These are phyloP conservation scores for Neonectria neomacrospora DNA, from an alignment of 2,329 filamentous ascomycete genomes.

Conservation along the genomic window DNA sequence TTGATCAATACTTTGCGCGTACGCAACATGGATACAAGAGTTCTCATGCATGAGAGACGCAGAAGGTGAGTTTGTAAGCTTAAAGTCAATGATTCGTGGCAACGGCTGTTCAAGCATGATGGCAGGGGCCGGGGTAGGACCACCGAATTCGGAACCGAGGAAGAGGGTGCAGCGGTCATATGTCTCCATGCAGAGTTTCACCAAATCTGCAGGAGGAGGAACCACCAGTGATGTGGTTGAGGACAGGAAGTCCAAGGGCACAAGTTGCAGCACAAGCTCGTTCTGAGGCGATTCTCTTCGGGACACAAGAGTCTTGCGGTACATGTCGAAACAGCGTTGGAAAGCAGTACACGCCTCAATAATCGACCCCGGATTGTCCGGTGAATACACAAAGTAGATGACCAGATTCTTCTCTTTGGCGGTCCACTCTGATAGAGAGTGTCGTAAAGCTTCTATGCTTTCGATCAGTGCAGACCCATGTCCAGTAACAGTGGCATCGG, in stretches of 20 bases:
- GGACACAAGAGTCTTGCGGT: slow-evolving; percentile 57
- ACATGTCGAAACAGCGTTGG: slow-evolving; percentile 73
- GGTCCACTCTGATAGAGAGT: slow-evolving; percentile 56
- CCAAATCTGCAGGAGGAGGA: slow-evolving; percentile 69
- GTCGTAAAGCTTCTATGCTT: slow-evolving; percentile 60
- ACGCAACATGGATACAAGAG: slow-evolving; percentile 82
- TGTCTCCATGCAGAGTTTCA: slow-evolving; percentile 75
- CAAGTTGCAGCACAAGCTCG: slow-evolving; percentile 81
- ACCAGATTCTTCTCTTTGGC: slow-evolving; percentile 71
- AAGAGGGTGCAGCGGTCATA: slow-evolving; percentile 78
- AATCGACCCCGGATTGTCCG: slow-evolving; percentile 68
- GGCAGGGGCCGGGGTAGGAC: slow-evolving; percentile 72
- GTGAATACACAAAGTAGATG: slow-evolving; percentile 80
- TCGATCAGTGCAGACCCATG: slow-evolving; percentile 59
- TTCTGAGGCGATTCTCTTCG: slow-evolving; percentile 60
- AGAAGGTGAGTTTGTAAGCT: slow-evolving; percentile 73
- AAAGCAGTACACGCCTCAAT: slow-evolving; percentile 80
- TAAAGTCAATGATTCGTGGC: slow-evolving; percentile 80
- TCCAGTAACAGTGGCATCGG: slow-evolving; percentile 54
- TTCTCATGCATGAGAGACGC: slow-evolving; percentile 81
- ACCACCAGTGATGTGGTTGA: slow-evolving; percentile 71
- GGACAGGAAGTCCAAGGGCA: slow-evolving; percentile 75
- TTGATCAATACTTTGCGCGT: slow-evolving; percentile 78
- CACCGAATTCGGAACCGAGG: slow-evolving; percentile 51
- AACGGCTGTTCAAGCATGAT: slow-evolving; percentile 77